Evolutionary conservation across 2,329 filamentous ascomycete species (phyloP), one percentile per base, ranked within the genome.

Genomic region (Penicillium nordicum): DNA sequence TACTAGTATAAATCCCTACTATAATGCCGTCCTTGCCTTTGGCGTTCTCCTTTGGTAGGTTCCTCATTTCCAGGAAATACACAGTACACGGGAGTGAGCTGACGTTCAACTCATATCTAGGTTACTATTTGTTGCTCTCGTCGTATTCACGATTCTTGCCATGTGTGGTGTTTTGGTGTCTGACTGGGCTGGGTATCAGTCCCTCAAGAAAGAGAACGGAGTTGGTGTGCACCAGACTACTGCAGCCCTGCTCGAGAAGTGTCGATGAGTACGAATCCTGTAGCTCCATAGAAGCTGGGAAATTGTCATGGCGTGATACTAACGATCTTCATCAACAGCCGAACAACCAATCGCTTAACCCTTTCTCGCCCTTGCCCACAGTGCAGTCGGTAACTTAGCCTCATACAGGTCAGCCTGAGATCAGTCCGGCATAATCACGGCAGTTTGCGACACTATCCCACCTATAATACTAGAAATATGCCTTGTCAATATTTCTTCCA

Each of bases 1-100:
- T 16, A 40, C 16, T 29, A 49, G 12, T 40, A 16, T n/a, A 18
- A 57, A 55, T 38, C 41, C 37, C 2, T 67, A 67, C 43, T 45
- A 59, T 10, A 62, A 64, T 46, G 68, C 69, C 2, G 44, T 68
- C 8, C 55, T 71, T 42, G 69, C 69, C 4, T 70, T 72, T 59
- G 68, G 58, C 4, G 59, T 72, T 9, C 58, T 72, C 37, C n/a
- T 34, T 45, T 44, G 16, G 50, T 53, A 32, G 21, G 51, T 53
- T 27, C 10, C 21, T 27, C 4, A 9, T 30, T 11, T 30, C 12
- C 23, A 25, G 38, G 18, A 21, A 25, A 44, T 29, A 32, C 30
- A 12, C 40, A 18, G n/a, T 21, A 12, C n/a, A 45, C 9, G 11
- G 10, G 21, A 25, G 16, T 18, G 16, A 40, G 16, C 18, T 23